Percentiles rank a stretch among this genome's conserved stretches.
phyloP scores from a whole-genome alignment of 2,329 filamentous ascomycete species.

The Pseudogymnoascus verrucosus region DNA sequence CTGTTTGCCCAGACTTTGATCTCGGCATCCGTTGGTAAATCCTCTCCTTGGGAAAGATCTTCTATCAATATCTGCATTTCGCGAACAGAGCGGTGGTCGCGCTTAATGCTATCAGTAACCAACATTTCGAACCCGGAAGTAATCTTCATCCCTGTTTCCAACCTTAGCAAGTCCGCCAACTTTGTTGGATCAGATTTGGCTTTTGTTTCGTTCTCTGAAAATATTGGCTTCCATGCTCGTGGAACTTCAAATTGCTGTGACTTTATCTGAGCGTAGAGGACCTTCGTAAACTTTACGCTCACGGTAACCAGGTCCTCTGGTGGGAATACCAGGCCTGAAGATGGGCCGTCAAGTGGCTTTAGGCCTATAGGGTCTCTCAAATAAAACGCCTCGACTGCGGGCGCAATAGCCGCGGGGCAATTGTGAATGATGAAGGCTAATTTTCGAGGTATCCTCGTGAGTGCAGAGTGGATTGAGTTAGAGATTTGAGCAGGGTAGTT shows the following conservation, averaged over 20 bases:
- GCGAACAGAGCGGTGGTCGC: conserved; percentile 59
- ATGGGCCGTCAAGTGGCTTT: conserved; percentile 54
- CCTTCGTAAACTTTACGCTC: conserved; percentile 75
- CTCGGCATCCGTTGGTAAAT: conserved; percentile 68
- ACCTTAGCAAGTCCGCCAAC: conserved; percentile 22
- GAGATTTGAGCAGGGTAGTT: conserved; percentile 74
- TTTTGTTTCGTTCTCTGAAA: conserved; percentile 25
- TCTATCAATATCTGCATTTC: conserved; percentile 71
- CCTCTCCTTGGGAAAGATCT: conserved; percentile 54
- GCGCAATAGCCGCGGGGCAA: conserved; percentile 67
- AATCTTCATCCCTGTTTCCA: conserved; percentile 80
- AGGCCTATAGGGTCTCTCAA: conserved; percentile 74
- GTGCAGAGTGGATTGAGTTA: conserved; percentile 67
- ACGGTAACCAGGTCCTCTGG: conserved; percentile 72
- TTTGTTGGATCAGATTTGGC: conserved; percentile 22
- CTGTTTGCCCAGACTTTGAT: conserved; percentile 59
- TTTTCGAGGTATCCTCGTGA: conserved; percentile 69
- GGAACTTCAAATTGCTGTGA: conserved; percentile 74
- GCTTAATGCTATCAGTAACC: conserved; percentile 56
- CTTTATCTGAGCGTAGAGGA: conserved; percentile 83
- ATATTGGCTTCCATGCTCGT: conserved; percentile 39
- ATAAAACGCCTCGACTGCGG: conserved; percentile 87
- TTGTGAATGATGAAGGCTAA: conserved; percentile 71
- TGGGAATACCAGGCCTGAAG: conserved; percentile 53
- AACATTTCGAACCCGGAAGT: conserved; percentile 89